A percentile compares a stretch with the other conserved stretches of the same genome.
Evolutionary conservation across 345 rosid species (phyloP).

Genomic region (Arabidopsis suecica): DNA sequence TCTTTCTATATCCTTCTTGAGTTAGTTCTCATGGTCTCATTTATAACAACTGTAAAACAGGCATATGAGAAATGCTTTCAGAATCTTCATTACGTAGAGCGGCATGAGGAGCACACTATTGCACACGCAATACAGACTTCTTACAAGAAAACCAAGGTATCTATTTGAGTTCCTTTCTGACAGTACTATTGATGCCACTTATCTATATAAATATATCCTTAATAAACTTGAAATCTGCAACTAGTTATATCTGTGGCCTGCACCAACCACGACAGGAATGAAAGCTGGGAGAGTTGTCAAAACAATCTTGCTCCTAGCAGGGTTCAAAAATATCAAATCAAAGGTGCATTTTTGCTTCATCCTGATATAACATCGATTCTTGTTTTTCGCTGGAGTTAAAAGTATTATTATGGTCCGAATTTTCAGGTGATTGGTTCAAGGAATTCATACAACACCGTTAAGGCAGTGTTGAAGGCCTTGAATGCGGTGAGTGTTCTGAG

Average conservation of each 20-base stretch:
- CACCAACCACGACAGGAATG: conserved; percentile 84
- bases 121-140: conserved; percentile 84
- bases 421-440: conserved; percentile 88
- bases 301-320: conserved; percentile 77
- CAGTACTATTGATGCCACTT: background rate
- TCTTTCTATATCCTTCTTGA: background rate
- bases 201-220: background rate
- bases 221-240: conserved; percentile 16
- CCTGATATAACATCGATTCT: conserved; percentile 1
- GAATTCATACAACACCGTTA: conserved; percentile 91
- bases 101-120: conserved; percentile 96
- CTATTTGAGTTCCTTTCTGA: background rate
- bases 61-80: conserved; percentile 95
- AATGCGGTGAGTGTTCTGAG: conserved; percentile 73
- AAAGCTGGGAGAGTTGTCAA: conserved; percentile 90
- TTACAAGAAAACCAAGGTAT: conserved; percentile 95
- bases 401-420: conserved; percentile 2
- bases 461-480: conserved; percentile 89
- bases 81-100: conserved; percentile 89
- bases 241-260: conserved; percentile 96
- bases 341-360: conserved; percentile 59
- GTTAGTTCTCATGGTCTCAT: conserved; percentile 17
- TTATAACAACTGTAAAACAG: conserved; percentile 50
- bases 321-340: conserved; percentile 91
- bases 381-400: background rate